Conservation (phyloP, 306 rosid genomes). For the Cucumis melo region DNA sequence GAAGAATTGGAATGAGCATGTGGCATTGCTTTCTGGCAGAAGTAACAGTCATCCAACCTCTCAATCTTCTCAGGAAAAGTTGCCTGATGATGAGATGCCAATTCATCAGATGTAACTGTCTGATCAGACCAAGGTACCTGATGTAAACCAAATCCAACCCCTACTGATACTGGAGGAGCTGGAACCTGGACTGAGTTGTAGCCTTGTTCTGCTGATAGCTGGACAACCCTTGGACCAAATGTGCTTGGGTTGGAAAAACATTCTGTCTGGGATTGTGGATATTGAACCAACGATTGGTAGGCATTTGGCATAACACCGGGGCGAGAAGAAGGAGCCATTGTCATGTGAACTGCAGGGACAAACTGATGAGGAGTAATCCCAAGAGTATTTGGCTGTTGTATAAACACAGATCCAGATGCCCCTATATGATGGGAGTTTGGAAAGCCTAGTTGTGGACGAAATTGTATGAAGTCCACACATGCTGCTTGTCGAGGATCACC, state of each 20-base stretch:
- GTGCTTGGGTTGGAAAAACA: constrained; percentile 41
- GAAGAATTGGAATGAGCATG: constrained; percentile 74
- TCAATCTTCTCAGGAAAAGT: constrained; percentile 27
- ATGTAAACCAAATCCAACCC: constrained; percentile 55
- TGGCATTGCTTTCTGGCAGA: constrained; percentile 71
- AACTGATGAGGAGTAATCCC: constrained; percentile 32
- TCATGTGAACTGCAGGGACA: constrained; percentile 39
- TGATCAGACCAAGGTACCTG: constrained; percentile 46
- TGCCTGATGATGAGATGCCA: constrained; percentile 40
- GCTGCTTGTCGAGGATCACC: constrained; percentile 42
- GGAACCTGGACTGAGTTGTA: constrained; percentile 45
- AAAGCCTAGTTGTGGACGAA: constrained; percentile 47
- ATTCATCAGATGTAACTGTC: constrained; percentile 36
- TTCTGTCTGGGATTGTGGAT: constrained; percentile 38
- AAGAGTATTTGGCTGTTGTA: constrained; percentile 38
- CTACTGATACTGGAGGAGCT: constrained; percentile 29
- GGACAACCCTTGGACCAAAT: constrained; percentile 43
- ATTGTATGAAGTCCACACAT: constrained; percentile 38
- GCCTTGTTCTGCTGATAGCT: constrained; percentile 52
- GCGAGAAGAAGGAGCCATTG: constrained; percentile 39
- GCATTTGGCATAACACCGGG: constrained; percentile 34
- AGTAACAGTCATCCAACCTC: constrained; percentile 42
- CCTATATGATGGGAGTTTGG: constrained; percentile 38
- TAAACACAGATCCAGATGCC: constrained; percentile 24
- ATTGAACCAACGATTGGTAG: constrained; percentile 36